phyloP scores from a whole-genome alignment of 257 asterid genomes.

The Asclepias syriaca region DNA sequence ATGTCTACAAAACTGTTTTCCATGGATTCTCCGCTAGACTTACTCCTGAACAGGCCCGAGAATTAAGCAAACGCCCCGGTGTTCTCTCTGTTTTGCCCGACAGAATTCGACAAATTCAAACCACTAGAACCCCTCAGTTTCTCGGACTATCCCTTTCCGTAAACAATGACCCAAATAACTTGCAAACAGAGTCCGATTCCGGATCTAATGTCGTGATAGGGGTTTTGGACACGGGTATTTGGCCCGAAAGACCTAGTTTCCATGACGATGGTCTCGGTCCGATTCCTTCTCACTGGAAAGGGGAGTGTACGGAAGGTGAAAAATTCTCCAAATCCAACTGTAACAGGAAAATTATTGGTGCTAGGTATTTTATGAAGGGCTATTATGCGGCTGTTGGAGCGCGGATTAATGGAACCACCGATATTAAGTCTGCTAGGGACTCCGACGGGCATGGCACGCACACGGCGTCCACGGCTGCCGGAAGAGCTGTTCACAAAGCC shows the following conservation, averaged over 20 bases:
- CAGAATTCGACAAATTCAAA: constrained; percentile 60
- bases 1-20: constrained; percentile 62
- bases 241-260: constrained; percentile 70
- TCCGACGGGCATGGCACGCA: constrained; percentile 83
- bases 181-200: constrained; percentile 53
- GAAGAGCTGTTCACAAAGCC: constrained; percentile 61
- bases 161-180: constrained; percentile 25
- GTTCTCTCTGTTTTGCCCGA: constrained; percentile 62
- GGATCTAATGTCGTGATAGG: constrained; percentile 73
- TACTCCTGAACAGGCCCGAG: constrained; percentile 42
- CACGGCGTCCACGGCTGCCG: constrained; percentile 89
- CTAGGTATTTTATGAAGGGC: constrained; percentile 48
- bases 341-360: constrained; percentile 69
- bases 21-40: constrained; percentile 72
- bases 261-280: constrained; percentile 67
- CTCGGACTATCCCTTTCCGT: constrained; percentile 45
- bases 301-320: constrained; percentile 53
- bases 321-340: constrained; percentile 49
- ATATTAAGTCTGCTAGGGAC: constrained; percentile 56
- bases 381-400: constrained; percentile 43
- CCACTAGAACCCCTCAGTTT: constrained; percentile 63
- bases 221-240: constrained; percentile 70
- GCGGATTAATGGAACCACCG: constrained; percentile 24
- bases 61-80: constrained; percentile 37
- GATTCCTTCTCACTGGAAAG: constrained; percentile 62